Base-by-base conservation (phyloP, 495 filamentous ascomycete species). In the Penicillium malachiteum region DNA sequence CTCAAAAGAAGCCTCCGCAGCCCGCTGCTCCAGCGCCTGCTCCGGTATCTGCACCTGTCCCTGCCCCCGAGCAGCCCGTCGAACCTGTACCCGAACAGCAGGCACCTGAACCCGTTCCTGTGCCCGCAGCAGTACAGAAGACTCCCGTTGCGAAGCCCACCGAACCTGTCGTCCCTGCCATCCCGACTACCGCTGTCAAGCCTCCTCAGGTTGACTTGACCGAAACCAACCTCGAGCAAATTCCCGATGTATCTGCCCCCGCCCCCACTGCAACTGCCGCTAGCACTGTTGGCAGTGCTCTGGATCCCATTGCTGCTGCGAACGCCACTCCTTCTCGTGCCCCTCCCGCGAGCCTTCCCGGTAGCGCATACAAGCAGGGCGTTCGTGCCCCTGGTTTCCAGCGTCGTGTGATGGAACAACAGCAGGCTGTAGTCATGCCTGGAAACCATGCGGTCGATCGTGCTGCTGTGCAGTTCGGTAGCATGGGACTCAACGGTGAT, bases 391-490 rank as follows among this genome's bases (percentile, higher is more conserved):
- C 91, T 32, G 89, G 86, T 61, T 89, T 86, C 64, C 85, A 92
- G 66, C 85, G 92, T 30, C 86, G 90, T 57, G 81, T 96, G 40
- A 80, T 95, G 62, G 92, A 97, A 58, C 94, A 99, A 65, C 92
- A 93, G 66, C 95, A 99, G 70, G 90, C 92, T 14, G 94, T 99
- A 35, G 89, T 96, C 48, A 97, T 99, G 94, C 94, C 94, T 32
- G 91, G 91, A n/a, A 96, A 97, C 71, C 92, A 96, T 62, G 92
- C 91, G 38, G 90, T 98, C 8, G 92, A 96, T 67, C 86, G 91
- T 49, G 83, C 92, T 46, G 87, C 91, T n/a, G 91, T 99, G 40
- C 95, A 97, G 67, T 99, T 99, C 71, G 94, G 94, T 48, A 95
- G 90, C 66, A 90, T 99, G 81, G 93, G 88, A 54, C 69, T 97